Evolutionary conservation across 2,329 filamentous ascomycete genomes (phyloP).

Genomic region (Alternaria longipes): DNA sequence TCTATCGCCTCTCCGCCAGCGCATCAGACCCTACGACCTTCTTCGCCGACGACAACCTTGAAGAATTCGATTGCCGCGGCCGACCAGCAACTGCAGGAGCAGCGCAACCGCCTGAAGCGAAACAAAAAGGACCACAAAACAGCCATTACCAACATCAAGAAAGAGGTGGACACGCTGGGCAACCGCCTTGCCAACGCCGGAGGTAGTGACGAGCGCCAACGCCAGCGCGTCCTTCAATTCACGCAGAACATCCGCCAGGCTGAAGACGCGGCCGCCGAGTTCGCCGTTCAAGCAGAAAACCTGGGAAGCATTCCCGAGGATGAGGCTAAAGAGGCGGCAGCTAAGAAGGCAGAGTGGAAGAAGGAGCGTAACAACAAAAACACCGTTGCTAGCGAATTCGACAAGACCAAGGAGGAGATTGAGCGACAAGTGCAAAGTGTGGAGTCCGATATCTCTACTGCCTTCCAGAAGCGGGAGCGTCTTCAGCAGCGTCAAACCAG

Average conservation of each 20-base stretch:
- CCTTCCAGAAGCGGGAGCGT: constrained; percentile 76
- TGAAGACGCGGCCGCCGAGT: constrained; percentile 67
- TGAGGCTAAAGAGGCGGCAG: constrained; percentile 66
- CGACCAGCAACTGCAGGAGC: constrained; percentile 74
- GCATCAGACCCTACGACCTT: constrained; percentile 73
- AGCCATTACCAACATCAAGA: constrained; percentile 71
- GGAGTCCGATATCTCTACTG: constrained; percentile 69
- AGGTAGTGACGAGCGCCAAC: constrained; percentile 77
- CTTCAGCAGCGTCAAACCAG: constrained; percentile 75
- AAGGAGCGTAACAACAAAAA: constrained; percentile 62
- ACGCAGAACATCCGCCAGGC: constrained; percentile 76
- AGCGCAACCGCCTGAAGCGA: constrained; percentile 73
- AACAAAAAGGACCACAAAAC: constrained; percentile 79
- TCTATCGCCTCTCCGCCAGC: constrained; percentile 57
- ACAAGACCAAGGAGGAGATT: constrained; percentile 68
- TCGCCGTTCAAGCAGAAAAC: constrained; percentile 69
- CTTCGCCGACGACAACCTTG: constrained; percentile 79
- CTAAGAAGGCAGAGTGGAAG: constrained; percentile 66
- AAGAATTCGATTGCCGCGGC: constrained; percentile 78
- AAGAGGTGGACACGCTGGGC: constrained; percentile 76
- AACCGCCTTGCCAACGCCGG: constrained; percentile 72
- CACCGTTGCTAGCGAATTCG: constrained; percentile 64
- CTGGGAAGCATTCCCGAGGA: constrained; percentile 71
- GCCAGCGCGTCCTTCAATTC: constrained; percentile 78
- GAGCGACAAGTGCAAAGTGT: constrained; percentile 71